Conservation (phyloP, 305 asterid species). For the Vinca major region DNA sequence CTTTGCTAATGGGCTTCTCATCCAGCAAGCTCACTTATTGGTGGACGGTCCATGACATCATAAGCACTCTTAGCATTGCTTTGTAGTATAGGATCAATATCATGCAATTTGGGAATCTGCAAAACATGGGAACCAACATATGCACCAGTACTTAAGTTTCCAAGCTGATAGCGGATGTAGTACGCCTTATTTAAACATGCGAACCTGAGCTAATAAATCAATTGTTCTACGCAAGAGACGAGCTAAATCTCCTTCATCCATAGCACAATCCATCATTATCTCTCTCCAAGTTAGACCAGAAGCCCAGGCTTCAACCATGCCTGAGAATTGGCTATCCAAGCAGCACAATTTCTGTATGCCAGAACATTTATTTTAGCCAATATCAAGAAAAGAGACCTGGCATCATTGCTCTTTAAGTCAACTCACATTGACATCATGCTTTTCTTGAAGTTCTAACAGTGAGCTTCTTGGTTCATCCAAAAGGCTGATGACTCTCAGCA, state of each 20-base stretch:
- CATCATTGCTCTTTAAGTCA: not conserved
- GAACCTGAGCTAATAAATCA: slow-evolving; percentile 86
- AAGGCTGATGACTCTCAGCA: slow-evolving; percentile 40
- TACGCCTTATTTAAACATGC: not conserved
- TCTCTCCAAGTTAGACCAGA: slow-evolving; percentile 98
- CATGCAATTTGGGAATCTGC: slow-evolving; percentile 89
- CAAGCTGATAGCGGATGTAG: not conserved
- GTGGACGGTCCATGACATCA: slow-evolving; percentile 92
- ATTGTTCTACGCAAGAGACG: slow-evolving; percentile 86
- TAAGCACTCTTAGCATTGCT: slow-evolving; percentile 85
- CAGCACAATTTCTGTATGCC: slow-evolving; percentile 67
- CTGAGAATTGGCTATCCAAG: slow-evolving; percentile 83
- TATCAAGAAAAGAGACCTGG: not conserved
- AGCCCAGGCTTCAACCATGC: slow-evolving; percentile 99
- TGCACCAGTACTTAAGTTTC: not conserved
- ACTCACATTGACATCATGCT: slow-evolving; percentile 79
- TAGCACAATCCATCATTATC: slow-evolving; percentile 98
- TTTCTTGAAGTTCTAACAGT: slow-evolving; percentile 76
- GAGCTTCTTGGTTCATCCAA: slow-evolving; percentile 73
- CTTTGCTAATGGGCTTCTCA: slow-evolving; percentile 16
- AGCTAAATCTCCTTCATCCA: slow-evolving; percentile 98
- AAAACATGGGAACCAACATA: slow-evolving; percentile 8
- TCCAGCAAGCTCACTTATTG: slow-evolving; percentile 83
- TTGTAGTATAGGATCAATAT: slow-evolving; percentile 66
- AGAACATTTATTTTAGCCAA: slow-evolving; percentile 2